These are phyloP conservation scores for Xylaria longipes DNA, from an alignment of 495 filamentous ascomycete species.

Conservation along the genomic window DNA sequence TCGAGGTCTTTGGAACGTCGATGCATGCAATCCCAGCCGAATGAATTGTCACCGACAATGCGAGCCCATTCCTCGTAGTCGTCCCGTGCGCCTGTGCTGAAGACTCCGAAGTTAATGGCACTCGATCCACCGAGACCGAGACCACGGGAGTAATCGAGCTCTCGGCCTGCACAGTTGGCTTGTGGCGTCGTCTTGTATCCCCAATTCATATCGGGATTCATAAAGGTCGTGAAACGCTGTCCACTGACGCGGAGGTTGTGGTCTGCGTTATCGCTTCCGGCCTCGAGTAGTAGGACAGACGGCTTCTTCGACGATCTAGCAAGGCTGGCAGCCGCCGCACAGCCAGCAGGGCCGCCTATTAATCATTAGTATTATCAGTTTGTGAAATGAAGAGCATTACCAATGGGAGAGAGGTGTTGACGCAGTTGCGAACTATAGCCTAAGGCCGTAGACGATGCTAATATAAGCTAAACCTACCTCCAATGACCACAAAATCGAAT, in stretches of 20 bases:
- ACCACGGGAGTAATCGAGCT: slow-evolving; percentile 64
- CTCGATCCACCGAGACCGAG: slow-evolving; percentile 66
- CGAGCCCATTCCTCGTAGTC: slow-evolving; percentile 66
- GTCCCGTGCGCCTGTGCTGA: slow-evolving; percentile 59
- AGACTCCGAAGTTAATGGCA: slow-evolving; percentile 70
- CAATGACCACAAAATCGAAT: slow-evolving; percentile 65
- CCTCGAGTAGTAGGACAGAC: slow-evolving; percentile 63
- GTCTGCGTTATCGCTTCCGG: slow-evolving; percentile 59
- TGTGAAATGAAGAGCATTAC: background rate
- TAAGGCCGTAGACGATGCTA: background rate
- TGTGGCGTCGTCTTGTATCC: slow-evolving; percentile 67
- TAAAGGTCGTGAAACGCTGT: slow-evolving; percentile 60
- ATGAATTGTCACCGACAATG: slow-evolving; percentile 51
- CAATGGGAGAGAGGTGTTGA: background rate
- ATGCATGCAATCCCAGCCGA: slow-evolving; percentile 57
- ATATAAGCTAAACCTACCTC: slow-evolving; percentile 29
- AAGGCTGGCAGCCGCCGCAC: slow-evolving; percentile 54
- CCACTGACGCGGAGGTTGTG: slow-evolving; percentile 53
- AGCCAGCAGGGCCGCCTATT: slow-evolving; percentile 61
- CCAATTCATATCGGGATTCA: slow-evolving; percentile 59
- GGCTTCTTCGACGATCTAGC: slow-evolving; percentile 53
- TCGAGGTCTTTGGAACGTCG: slow-evolving; percentile 59
- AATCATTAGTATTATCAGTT: background rate
- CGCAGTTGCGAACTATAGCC: background rate
- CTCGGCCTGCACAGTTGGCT: slow-evolving; percentile 53